Conservation (phyloP, 176 grass and related monocot species). For the Raddia guianensis region DNA sequence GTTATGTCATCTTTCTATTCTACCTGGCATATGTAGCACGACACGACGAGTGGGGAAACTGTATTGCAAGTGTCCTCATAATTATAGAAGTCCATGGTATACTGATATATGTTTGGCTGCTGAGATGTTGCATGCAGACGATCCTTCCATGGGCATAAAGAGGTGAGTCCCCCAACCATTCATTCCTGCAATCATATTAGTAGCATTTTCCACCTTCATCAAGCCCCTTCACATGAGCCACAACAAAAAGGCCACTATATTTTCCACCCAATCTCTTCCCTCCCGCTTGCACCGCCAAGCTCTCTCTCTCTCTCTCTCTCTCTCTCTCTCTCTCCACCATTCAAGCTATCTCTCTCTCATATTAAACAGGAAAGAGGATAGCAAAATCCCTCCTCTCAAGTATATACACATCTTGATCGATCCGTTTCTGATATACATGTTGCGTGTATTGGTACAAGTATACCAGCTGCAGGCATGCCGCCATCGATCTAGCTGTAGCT, state of each 20-base stretch:
- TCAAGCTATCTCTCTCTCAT: not conserved
- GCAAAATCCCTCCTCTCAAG: not conserved
- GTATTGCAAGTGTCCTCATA: too few relatives aligned
- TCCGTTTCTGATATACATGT: slow-evolving; percentile 24
- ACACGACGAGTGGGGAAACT: too few relatives aligned
- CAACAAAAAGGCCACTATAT: not conserved
- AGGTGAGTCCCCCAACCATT: slow-evolving; percentile 23
- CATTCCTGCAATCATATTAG: slow-evolving; percentile 28
- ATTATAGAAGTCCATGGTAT: not conserved
- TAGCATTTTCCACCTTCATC: slow-evolving; percentile 33
- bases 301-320: slow-evolving; percentile 13
- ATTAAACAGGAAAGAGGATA: slow-evolving; percentile 17
- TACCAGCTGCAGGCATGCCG: not conserved
- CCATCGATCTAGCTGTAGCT: slow-evolving; percentile 13
- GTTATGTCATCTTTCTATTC: too few relatives aligned
- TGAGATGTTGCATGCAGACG: not conserved
- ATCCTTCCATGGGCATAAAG: slow-evolving; percentile 16
- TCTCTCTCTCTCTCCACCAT: not conserved
- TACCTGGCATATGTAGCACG: too few relatives aligned
- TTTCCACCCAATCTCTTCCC: not conserved
- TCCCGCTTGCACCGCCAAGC: slow-evolving; percentile 4
- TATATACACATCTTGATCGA: not conserved
- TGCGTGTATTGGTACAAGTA: slow-evolving; percentile 1
- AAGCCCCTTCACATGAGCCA: slow-evolving; percentile 25
- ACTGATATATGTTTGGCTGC: not conserved